Conservation (phyloP, 163 green algal genomes). For the Prototheca cutis region DNA sequence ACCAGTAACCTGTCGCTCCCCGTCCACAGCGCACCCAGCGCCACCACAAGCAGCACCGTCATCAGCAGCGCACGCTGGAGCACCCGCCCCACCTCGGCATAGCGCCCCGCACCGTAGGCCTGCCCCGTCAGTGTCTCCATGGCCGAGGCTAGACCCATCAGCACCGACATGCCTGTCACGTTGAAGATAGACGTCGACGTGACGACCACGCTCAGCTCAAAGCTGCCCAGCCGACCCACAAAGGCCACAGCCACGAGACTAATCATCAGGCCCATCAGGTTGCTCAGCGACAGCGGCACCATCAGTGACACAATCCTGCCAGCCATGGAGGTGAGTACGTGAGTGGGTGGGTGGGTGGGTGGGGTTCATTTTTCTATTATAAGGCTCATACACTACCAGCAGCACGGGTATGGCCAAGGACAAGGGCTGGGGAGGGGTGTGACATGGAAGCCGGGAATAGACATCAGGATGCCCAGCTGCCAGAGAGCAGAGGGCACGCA, state of each 20-base stretch:
- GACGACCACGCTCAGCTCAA: conserved; percentile 5
- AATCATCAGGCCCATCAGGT: conserved; percentile 11
- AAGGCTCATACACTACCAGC: too few relatives aligned
- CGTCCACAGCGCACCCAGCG: conserved; percentile 7
- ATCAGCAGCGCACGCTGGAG: conserved; percentile 21
- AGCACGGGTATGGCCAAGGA: too few relatives aligned
- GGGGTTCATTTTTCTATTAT: too few relatives aligned
- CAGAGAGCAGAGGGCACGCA: too few relatives aligned
- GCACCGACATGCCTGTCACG: conserved; percentile 11
- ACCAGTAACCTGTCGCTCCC: conserved; percentile 8
- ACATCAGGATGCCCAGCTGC: too few relatives aligned
- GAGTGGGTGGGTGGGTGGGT: too few relatives aligned
- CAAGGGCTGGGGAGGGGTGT: too few relatives aligned
- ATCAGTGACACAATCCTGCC: conserved; percentile 1
- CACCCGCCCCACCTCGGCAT: conserved; percentile 10
- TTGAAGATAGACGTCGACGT: conserved; percentile 11
- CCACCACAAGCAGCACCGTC: conserved; percentile 5
- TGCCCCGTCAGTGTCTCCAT: conserved; percentile 23
- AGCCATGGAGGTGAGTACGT: neutral
- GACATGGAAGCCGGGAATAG: too few relatives aligned
- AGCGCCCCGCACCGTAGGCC: conserved; percentile 10
- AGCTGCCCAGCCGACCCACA: conserved; percentile 12
- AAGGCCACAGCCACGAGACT: conserved; percentile 4
- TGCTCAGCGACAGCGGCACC: conserved; percentile 7
- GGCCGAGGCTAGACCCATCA: conserved; percentile 15